phyloP scores from a whole-genome alignment of 2,329 filamentous ascomycete species.

The Verticillium dahliae region DNA sequence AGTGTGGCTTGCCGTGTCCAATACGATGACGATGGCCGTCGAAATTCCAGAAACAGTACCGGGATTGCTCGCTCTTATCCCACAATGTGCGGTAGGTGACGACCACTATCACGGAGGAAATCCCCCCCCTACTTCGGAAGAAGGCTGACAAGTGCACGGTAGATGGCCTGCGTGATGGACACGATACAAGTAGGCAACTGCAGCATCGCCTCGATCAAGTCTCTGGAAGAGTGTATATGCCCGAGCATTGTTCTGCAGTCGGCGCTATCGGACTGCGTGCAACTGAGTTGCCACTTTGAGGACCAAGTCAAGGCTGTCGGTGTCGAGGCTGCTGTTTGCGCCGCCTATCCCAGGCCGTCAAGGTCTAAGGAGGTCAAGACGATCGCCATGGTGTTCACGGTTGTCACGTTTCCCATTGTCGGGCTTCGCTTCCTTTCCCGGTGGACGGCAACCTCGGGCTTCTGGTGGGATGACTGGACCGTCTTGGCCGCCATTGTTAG shows the following conservation, averaged over 20 bases:
- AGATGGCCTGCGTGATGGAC: slow-evolving; percentile 8
- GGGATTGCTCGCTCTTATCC: not conserved
- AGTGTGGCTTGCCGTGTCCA: not conserved
- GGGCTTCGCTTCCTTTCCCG: slow-evolving; percentile 12
- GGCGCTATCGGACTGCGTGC: slow-evolving; percentile 11
- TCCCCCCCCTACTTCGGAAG: not conserved
- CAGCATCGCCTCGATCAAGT: slow-evolving; percentile 5
- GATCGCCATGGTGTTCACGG: slow-evolving; percentile 15
- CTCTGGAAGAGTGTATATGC: slow-evolving; percentile 12
- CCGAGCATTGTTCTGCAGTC: slow-evolving; percentile 9
- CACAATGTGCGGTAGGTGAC: not conserved
- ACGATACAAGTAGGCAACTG: slow-evolving; percentile 7
- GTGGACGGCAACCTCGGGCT: slow-evolving; percentile 5
- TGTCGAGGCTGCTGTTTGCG: slow-evolving; percentile 5
- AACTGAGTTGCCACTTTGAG: slow-evolving; percentile 9
- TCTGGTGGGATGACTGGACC: slow-evolving; percentile 15
- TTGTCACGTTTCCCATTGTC: slow-evolving; percentile 10
- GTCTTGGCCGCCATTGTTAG: slow-evolving; percentile 7
- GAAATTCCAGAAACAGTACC: not conserved
- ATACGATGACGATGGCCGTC: not conserved
- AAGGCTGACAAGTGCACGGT: not conserved
- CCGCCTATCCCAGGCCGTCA: slow-evolving; percentile 13
- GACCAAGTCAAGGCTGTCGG: slow-evolving; percentile 9
- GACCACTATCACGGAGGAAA: not conserved
- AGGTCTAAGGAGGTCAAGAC: slow-evolving; percentile 14